Evolutionary conservation across 768 basidiomycete genomes (phyloP).

Genomic region (Sporobolomyces roseus): DNA sequence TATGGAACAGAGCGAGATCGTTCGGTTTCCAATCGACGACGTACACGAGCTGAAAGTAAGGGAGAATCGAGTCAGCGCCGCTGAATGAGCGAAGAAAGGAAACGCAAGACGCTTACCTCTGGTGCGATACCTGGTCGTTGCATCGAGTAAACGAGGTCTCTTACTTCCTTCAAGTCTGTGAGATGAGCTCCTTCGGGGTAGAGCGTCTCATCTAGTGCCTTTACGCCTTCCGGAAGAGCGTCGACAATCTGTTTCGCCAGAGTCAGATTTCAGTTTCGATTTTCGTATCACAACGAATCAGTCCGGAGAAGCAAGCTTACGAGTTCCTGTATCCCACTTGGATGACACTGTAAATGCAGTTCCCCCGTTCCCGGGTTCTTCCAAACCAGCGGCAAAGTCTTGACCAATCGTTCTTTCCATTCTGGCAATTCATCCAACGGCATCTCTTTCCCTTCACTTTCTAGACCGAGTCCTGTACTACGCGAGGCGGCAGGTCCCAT

Average conservation of each 20-base stretch:
- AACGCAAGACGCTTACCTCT: slow-evolving; percentile 51
- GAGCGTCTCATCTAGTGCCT: slow-evolving; percentile 59
- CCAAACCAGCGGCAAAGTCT: slow-evolving; percentile 77
- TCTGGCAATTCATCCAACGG: slow-evolving; percentile 64
- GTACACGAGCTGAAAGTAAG: slow-evolving; percentile 62
- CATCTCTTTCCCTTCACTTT: slow-evolving; percentile 68
- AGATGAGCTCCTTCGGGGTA: slow-evolving; percentile 79
- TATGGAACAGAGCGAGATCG: slow-evolving; percentile 80
- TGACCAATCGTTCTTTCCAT: slow-evolving; percentile 75
- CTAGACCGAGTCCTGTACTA: slow-evolving; percentile 77
- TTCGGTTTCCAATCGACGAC: slow-evolving; percentile 79
- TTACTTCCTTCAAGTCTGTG: slow-evolving; percentile 66
- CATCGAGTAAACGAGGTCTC: slow-evolving; percentile 74
- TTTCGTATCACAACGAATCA: not conserved
- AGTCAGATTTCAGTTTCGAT: not conserved
- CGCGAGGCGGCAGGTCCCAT: slow-evolving; percentile 72
- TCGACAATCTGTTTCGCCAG: slow-evolving; percentile 67
- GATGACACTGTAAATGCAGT: slow-evolving; percentile 87
- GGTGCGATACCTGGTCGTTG: slow-evolving; percentile 86
- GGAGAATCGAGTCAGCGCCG: not conserved
- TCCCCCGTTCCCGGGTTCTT: slow-evolving; percentile 81
- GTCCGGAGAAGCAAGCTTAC: not conserved
- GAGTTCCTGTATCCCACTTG: slow-evolving; percentile 31
- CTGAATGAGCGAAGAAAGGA: not conserved
- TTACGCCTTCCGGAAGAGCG: slow-evolving; percentile 64